phyloP scores from a whole-genome alignment of 371 early-diverging fungal species.

The Mucor sp. region DNA sequence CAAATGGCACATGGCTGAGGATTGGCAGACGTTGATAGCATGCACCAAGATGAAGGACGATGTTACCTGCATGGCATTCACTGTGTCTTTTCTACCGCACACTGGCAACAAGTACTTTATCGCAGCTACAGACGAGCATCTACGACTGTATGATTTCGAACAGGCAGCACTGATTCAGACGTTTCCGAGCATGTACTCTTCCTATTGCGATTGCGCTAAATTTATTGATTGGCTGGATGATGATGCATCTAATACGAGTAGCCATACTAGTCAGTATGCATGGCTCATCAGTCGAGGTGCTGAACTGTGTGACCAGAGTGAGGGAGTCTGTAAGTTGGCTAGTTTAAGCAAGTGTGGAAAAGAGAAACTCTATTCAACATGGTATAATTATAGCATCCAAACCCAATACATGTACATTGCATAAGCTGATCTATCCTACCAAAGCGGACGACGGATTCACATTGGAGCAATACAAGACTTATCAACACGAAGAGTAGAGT shows the following conservation, averaged over 20 bases:
- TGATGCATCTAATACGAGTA: not conserved
- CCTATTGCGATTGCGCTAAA: conserved; percentile 90
- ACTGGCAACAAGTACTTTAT: conserved; percentile 91
- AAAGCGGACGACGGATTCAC: conserved; percentile 65
- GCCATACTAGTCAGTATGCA: conserved; percentile 53
- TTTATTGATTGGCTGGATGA: conserved; percentile 70
- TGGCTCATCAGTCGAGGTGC: conserved; percentile 88
- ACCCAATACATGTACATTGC: conserved; percentile 82
- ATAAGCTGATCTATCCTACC: conserved; percentile 79
- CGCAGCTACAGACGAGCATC: conserved; percentile 84
- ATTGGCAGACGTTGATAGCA: conserved; percentile 69
- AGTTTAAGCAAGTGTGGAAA: not conserved
- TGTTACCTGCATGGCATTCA: conserved; percentile 93
- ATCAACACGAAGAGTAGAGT: conserved; percentile 74
- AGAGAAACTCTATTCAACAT: not conserved
- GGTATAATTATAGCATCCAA: conserved; percentile 58
- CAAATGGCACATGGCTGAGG: conserved; percentile 79
- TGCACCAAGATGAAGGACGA: conserved; percentile 75
- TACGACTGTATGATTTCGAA: conserved; percentile 90
- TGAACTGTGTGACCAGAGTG: conserved; percentile 84
- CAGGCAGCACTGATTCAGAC: conserved; percentile 72
- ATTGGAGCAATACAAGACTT: conserved; percentile 71
- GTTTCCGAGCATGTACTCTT: conserved; percentile 81
- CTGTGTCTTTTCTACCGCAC: conserved; percentile 88
- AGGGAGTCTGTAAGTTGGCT: conserved; percentile 68